Conservation (phyloP, 371 early-diverging fungal genomes). For the Fennellomyces sp. region DNA sequence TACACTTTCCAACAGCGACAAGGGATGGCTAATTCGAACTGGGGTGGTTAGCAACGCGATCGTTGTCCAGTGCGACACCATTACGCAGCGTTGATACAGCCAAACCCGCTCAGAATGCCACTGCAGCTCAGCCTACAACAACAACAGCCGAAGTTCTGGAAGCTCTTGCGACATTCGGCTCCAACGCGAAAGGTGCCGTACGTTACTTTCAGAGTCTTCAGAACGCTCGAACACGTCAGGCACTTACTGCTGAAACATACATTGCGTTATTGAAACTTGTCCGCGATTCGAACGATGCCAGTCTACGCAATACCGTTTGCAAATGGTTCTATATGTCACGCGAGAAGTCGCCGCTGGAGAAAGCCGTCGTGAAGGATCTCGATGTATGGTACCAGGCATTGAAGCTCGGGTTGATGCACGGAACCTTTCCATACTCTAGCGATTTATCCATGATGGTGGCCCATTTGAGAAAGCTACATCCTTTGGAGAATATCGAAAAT, state of each 20-base stretch:
- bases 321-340: slow-evolving; percentile 32
- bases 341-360: slow-evolving; percentile 3
- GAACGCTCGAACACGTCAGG: not conserved
- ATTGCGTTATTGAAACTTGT: not conserved
- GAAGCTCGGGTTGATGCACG: slow-evolving; percentile 30
- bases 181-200: not conserved
- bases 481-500: slow-evolving; percentile 21
- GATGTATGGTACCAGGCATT: slow-evolving; percentile 35
- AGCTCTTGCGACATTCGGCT: not conserved
- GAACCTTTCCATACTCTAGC: slow-evolving; percentile 13
- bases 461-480: slow-evolving; percentile 22
- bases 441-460: slow-evolving; percentile 29
- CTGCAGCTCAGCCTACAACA: too few species aligned
- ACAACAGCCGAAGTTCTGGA: not conserved
- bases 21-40: not conserved
- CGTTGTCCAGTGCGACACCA: not conserved
- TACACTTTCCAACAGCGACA: not conserved
- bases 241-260: not conserved
- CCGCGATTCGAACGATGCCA: not conserved
- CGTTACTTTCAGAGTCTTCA: not conserved
- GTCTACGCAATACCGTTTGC: not conserved
- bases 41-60: not conserved
- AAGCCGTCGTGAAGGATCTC: slow-evolving; percentile 16
- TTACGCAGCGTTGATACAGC: not conserved
- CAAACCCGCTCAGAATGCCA: not conserved